Conservation (phyloP, 495 filamentous ascomycete species). For the Sphaerosporella brunnea region DNA sequence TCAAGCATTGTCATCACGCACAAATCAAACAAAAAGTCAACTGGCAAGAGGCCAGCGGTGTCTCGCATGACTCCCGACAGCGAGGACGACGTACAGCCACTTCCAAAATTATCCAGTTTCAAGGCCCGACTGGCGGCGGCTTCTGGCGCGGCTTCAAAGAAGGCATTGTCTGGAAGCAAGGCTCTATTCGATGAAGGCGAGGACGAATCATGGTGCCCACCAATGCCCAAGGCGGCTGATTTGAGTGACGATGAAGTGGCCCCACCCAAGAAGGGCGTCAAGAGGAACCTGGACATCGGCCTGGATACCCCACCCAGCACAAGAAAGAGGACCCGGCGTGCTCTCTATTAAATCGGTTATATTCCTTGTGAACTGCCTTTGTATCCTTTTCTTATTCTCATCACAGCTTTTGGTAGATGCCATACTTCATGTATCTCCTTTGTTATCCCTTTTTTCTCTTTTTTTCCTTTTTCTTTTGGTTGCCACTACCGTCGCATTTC, state of each 20-base stretch:
- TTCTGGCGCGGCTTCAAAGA: background rate
- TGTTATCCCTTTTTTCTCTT: too few relatives aligned
- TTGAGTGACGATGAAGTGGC: constrained; percentile 4
- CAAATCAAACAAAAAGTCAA: background rate
- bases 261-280: background rate
- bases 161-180: background rate
- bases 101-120: background rate
- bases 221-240: background rate
- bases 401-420: too few relatives aligned
- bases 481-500: too few relatives aligned
- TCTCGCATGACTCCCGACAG: constrained; percentile 7
- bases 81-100: background rate
- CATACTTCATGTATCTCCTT: too few relatives aligned
- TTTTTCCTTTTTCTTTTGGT: too few relatives aligned
- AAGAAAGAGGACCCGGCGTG: background rate
- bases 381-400: too few relatives aligned
- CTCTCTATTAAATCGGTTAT: background rate
- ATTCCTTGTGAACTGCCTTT: background rate
- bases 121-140: background rate
- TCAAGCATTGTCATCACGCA: background rate
- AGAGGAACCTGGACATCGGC: background rate
- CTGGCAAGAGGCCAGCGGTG: background rate
- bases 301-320: background rate
- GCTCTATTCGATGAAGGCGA: constrained; percentile 7
- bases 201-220: background rate